These are phyloP conservation scores for Vararia minispora DNA, from an alignment of 768 basidiomycete species.

Conservation along the genomic window DNA sequence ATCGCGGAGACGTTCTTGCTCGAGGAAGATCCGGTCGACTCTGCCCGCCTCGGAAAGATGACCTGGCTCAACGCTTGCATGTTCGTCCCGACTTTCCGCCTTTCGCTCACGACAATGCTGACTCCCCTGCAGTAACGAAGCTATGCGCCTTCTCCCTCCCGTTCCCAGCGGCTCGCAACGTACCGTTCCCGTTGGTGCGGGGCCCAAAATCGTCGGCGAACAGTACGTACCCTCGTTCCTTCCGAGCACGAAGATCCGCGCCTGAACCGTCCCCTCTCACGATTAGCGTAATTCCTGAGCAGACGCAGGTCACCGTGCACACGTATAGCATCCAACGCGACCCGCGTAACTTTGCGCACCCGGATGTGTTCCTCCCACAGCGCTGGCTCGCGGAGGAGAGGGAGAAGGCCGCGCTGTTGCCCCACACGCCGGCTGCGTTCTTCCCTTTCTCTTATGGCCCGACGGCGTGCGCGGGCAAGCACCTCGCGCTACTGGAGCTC, in stretches of 20 bases:
- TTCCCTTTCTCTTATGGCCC: slow-evolving; percentile 13
- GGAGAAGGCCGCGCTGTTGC: not conserved
- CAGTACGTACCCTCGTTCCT: not conserved
- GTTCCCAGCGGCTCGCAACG: not conserved
- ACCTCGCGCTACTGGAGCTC: slow-evolving; percentile 11
- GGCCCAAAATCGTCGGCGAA: not conserved
- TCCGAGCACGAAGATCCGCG: not conserved
- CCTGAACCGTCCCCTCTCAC: not conserved
- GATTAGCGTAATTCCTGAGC: slow-evolving; percentile 12
- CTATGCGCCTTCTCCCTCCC: not conserved
- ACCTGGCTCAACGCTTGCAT: slow-evolving; percentile 11
- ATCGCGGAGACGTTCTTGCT: slow-evolving; percentile 4
- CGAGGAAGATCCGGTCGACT: slow-evolving; percentile 10
- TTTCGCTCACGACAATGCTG: too few relatives aligned
- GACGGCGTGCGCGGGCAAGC: slow-evolving; percentile 13
- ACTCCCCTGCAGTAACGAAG: slow-evolving; percentile 3
- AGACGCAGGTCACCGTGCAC: slow-evolving; percentile 9
- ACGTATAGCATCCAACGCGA: slow-evolving; percentile 12
- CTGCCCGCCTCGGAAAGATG: slow-evolving; percentile 3
- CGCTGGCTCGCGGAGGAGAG: slow-evolving; percentile 7
- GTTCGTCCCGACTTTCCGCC: too few relatives aligned
- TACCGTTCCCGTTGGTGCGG: not conserved
- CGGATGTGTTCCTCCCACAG: slow-evolving; percentile 12
- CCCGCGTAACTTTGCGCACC: slow-evolving; percentile 10
- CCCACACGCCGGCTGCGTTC: slow-evolving; percentile 4